phyloP scores from a whole-genome alignment of 805 yeast species.

The Wickerhamiella vanderwaltii region DNA sequence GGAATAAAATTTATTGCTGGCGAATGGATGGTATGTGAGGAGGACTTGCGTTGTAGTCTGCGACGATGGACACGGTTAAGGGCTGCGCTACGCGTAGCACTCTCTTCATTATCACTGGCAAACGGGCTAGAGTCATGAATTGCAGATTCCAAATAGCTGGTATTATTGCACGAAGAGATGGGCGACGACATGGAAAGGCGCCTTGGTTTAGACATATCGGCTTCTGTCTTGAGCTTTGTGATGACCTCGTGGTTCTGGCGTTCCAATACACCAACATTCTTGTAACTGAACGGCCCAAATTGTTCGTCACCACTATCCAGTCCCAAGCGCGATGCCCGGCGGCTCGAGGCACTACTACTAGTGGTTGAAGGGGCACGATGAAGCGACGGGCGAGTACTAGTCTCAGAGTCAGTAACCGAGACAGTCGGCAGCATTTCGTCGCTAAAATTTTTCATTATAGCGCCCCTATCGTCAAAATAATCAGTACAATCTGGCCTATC shows the following conservation, averaged over 20 bases:
- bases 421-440: constrained; percentile 18
- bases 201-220: constrained; percentile 13
- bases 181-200: constrained; percentile 38
- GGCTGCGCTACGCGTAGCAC: constrained; percentile 16
- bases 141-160: constrained; percentile 30
- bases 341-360: constrained; percentile 12
- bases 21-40: constrained; percentile 6
- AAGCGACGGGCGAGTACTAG: background rate
- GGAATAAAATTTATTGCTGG: constrained; percentile 1
- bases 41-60: constrained; percentile 18
- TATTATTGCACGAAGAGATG: constrained; percentile 13
- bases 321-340: constrained; percentile 48
- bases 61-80: constrained; percentile 16
- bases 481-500: constrained; percentile 81
- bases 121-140: constrained; percentile 29
- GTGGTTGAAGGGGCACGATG: constrained; percentile 3
- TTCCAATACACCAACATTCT: constrained; percentile 81
- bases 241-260: constrained; percentile 90
- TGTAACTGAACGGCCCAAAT: constrained; percentile 88
- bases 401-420: constrained; percentile 9
- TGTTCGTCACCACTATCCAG: constrained; percentile 52
- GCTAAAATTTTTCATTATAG: constrained; percentile 53
- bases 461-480: constrained; percentile 87
- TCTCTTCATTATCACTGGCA: constrained; percentile 18
- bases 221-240: constrained; percentile 68